A percentile compares a stretch with the other conserved stretches of the same genome.
phyloP scores from a whole-genome alignment of 441 rosid genomes.

The Oxalis stricta region DNA sequence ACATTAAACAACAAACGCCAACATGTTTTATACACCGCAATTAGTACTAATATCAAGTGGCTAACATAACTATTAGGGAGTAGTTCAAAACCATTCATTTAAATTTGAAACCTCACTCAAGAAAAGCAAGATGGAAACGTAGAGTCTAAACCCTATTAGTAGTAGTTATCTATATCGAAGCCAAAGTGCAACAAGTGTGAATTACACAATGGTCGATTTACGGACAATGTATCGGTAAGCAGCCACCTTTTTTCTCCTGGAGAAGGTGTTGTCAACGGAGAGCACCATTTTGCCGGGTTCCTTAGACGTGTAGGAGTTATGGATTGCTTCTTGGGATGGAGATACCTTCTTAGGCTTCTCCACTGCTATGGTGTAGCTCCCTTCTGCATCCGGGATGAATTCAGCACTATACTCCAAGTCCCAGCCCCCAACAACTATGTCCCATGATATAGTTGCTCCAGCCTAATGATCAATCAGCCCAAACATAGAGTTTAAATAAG shows the following conservation, averaged over 20 bases:
- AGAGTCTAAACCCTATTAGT: neutral
- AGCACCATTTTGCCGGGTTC: slow-evolving; percentile 84
- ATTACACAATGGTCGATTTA: slow-evolving; percentile 30
- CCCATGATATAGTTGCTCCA: slow-evolving; percentile 89
- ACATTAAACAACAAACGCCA: neutral
- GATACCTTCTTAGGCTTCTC: slow-evolving; percentile 53
- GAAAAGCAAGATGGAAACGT: slow-evolving; percentile 3
- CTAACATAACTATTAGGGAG: no score
- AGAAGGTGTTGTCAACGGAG: slow-evolving; percentile 69
- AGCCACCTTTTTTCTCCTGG: slow-evolving; percentile 74
- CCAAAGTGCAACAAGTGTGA: neutral
- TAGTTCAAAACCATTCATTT: slow-evolving; percentile 15
- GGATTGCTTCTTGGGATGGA: slow-evolving; percentile 54
- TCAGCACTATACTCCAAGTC: slow-evolving; percentile 92
- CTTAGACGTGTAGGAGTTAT: slow-evolving; percentile 49
- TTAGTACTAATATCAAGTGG: slow-evolving; percentile 2
- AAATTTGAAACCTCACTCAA: neutral
- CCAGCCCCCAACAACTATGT: slow-evolving; percentile 93
- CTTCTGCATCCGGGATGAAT: slow-evolving; percentile 67
- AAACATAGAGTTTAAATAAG: no score
- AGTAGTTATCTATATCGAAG: neutral
- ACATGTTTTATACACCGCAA: slow-evolving; percentile 12
- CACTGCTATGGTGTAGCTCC: slow-evolving; percentile 66
- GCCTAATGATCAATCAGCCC: slow-evolving; percentile 24
- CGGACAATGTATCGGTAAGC: slow-evolving; percentile 82